A percentile compares a stretch with the other conserved stretches of the same genome.
These are phyloP conservation scores for Tricholoma sp. DNA, from an alignment of 768 basidiomycete species.

Conservation along the genomic window DNA sequence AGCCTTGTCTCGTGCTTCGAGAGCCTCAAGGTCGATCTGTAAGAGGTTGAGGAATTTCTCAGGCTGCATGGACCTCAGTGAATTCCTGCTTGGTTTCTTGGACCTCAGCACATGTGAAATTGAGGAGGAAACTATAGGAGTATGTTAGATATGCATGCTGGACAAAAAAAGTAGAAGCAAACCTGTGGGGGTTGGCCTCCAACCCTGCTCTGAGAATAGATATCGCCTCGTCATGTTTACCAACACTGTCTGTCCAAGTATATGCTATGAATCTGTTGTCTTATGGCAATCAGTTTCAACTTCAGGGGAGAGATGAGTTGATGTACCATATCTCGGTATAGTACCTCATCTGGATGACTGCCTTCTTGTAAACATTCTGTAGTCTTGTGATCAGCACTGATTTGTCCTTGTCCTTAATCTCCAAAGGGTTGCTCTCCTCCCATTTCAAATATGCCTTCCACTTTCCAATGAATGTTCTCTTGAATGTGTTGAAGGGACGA, in stretches of 20 bases:
- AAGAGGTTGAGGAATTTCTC: conserved; percentile 69
- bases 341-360: conserved; percentile 87
- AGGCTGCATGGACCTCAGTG: conserved; percentile 65
- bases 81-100: conserved; percentile 51
- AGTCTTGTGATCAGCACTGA: conserved; percentile 63
- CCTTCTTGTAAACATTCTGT: conserved; percentile 82
- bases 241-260: conserved; percentile 67
- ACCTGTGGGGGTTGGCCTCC: conserved; percentile 85
- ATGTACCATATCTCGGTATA: conserved; percentile 89
- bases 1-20: conserved; percentile 42
- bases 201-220: conserved; percentile 80
- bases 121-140: conserved; percentile 70
- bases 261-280: conserved; percentile 85
- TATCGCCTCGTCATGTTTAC: conserved; percentile 77
- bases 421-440: conserved; percentile 93
- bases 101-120: conserved; percentile 83
- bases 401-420: conserved; percentile 82
- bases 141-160: neutral
- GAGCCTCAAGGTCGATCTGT: conserved; percentile 53
- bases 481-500: conserved; percentile 71
- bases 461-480: conserved; percentile 69
- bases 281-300: conserved; percentile 1
- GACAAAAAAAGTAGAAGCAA: neutral
- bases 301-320: conserved; percentile 12
- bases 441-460: conserved; percentile 95